A percentile compares a stretch with the other conserved stretches of the same genome.
Evolutionary conservation across 164 flowering plant genomes (phyloP).

Genomic region (Vitis amurensis): DNA sequence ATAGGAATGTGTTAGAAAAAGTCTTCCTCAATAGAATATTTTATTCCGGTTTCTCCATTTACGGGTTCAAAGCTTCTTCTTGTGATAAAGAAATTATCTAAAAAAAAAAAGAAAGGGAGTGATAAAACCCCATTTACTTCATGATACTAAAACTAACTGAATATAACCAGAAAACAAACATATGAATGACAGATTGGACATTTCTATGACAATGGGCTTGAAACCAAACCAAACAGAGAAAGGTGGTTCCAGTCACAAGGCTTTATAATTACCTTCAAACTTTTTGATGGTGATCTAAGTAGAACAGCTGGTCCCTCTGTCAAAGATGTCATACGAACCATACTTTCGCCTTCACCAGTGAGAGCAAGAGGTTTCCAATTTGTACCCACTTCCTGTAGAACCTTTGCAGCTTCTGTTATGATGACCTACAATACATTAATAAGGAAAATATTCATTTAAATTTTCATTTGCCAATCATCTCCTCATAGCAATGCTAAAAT

Average conservation of each 20-base stretch:
- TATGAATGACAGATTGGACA: too few relatives aligned
- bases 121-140: too few relatives aligned
- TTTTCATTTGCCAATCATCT: not conserved
- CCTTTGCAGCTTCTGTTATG: slow-evolving; percentile 65
- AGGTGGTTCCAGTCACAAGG: not conserved
- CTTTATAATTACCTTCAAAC: slow-evolving; percentile 46
- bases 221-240: not conserved
- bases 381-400: slow-evolving; percentile 43
- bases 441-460: not conserved
- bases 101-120: too few relatives aligned
- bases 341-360: slow-evolving; percentile 33
- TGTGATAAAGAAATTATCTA: too few relatives aligned
- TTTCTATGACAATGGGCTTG: too few relatives aligned
- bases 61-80: too few relatives aligned
- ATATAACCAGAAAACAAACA: too few relatives aligned
- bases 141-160: too few relatives aligned
- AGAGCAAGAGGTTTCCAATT: slow-evolving; percentile 33
- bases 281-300: slow-evolving; percentile 49
- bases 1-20: too few relatives aligned
- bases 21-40: too few relatives aligned
- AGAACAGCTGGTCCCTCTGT: slow-evolving; percentile 44
- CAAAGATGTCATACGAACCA: slow-evolving; percentile 35
- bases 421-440: slow-evolving; percentile 45
- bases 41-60: too few relatives aligned
- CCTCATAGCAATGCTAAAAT: not conserved